A percentile compares a stretch with the other conserved stretches of the same genome.
Evolutionary conservation across 345 rosid genomes (phyloP).

Genomic region (Populus simonii): DNA sequence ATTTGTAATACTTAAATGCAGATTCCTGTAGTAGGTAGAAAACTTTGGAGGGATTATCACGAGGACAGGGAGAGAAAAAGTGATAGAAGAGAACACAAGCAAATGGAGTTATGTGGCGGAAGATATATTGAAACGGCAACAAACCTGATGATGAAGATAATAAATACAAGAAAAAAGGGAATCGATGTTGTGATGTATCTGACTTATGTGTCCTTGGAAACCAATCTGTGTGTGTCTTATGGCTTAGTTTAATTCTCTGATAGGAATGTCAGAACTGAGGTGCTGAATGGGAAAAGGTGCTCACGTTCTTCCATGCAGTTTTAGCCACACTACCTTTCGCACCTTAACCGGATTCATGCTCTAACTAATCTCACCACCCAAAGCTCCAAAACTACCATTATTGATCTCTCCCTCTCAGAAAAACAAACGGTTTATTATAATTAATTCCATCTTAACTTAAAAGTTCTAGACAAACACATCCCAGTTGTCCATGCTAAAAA

Average conservation of each 20-base stretch:
- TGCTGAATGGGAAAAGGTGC: slow-evolving; percentile 50
- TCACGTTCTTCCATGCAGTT: slow-evolving; percentile 36
- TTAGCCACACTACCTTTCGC: slow-evolving; percentile 14
- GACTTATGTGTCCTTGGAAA: slow-evolving; percentile 34
- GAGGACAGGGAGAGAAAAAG: slow-evolving; percentile 21
- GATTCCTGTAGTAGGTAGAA: slow-evolving; percentile 61
- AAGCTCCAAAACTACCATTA: neutral
- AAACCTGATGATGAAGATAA: slow-evolving; percentile 37
- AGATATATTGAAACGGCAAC: slow-evolving; percentile 10
- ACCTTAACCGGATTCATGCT: slow-evolving; percentile 4
- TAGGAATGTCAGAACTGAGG: slow-evolving; percentile 61
- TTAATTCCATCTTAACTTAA: neutral
- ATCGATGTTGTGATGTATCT: slow-evolving; percentile 68
- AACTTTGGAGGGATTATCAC: slow-evolving; percentile 58
- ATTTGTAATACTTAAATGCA: slow-evolving; percentile 37
- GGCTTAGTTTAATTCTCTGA: slow-evolving; percentile 39
- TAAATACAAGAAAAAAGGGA: slow-evolving; percentile 56
- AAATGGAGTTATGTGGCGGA: slow-evolving; percentile 43
- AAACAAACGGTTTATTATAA: neutral
- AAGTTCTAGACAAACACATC: neutral
- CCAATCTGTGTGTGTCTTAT: slow-evolving; percentile 25
- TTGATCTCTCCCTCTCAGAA: neutral
- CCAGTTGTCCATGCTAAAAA: neutral
- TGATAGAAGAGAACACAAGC: slow-evolving; percentile 40
- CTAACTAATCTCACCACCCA: neutral